phyloP scores from a whole-genome alignment of 257 asterid species.

The Verbascum thapsus region DNA sequence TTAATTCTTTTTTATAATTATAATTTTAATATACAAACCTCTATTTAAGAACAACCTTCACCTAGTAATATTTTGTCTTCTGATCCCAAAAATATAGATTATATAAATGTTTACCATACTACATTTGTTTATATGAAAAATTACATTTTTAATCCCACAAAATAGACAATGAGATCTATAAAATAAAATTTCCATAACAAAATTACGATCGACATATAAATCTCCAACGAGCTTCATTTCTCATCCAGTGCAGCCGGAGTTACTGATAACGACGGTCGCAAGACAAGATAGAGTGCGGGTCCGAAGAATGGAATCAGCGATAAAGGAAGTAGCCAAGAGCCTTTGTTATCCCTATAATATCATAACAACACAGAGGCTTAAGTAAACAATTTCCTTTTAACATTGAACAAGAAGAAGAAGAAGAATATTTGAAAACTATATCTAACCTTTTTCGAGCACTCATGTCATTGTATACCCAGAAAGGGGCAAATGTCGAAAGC shows the following conservation, averaged over 20 bases:
- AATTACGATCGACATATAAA: too few relatives aligned
- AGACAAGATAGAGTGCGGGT: slow-evolving; percentile 81
- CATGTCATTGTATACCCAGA: slow-evolving; percentile 97
- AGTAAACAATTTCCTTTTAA: neutral
- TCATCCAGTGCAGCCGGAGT: slow-evolving; percentile 36
- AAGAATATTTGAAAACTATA: neutral
- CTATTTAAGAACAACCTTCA: too few relatives aligned
- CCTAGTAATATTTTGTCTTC: too few relatives aligned
- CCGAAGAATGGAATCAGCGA: slow-evolving; percentile 80
- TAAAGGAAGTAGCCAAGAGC: slow-evolving; percentile 83
- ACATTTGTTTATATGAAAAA: too few relatives aligned
- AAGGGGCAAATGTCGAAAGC: slow-evolving; percentile 84
- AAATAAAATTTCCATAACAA: too few relatives aligned
- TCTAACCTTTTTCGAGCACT: slow-evolving; percentile 77
- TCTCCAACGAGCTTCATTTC: too few relatives aligned
- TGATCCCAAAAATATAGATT: too few relatives aligned
- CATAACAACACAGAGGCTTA: neutral
- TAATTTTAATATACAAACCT: too few relatives aligned
- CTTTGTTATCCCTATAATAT: slow-evolving; percentile 62
- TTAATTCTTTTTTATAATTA: too few relatives aligned
- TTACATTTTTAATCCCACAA: too few relatives aligned
- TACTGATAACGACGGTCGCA: slow-evolving; percentile 65
- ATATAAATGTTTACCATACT: too few relatives aligned
- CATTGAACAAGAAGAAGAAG: slow-evolving; percentile 1
- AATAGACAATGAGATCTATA: too few relatives aligned